Conservation (phyloP, 2,329 filamentous ascomycete genomes). For the Talaromyces sp. region DNA sequence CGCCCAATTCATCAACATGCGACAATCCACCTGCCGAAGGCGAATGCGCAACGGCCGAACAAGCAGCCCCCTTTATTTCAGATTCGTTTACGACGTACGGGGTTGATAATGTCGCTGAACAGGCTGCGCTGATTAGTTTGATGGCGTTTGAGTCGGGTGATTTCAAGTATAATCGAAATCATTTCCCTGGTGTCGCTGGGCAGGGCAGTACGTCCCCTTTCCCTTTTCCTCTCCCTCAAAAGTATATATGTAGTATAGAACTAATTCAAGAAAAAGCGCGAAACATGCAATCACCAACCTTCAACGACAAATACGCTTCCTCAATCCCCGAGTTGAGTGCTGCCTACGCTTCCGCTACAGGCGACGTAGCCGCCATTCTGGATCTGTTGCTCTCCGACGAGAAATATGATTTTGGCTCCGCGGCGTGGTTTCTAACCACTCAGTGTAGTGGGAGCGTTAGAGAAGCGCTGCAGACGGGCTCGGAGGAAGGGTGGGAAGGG, state of each 20-base stretch:
- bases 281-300: constrained; percentile 62
- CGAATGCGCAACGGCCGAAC: constrained; percentile 66
- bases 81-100: constrained; percentile 58
- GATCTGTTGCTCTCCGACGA: constrained; percentile 51
- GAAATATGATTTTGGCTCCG: constrained; percentile 57
- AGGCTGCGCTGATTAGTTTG: constrained; percentile 68
- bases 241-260: background rate
- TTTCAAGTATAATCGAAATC: constrained; percentile 71
- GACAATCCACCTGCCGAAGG: constrained; percentile 43
- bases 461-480: constrained; percentile 47
- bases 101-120: constrained; percentile 56
- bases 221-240: constrained; percentile 1
- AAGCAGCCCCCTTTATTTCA: constrained; percentile 60
- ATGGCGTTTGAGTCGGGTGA: constrained; percentile 69
- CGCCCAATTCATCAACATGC: constrained; percentile 59
- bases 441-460: constrained; percentile 53
- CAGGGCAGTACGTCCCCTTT: constrained; percentile 57
- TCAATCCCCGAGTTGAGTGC: constrained; percentile 47
- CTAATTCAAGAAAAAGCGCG: constrained; percentile 44
- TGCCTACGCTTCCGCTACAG: constrained; percentile 33
- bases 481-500: constrained; percentile 50
- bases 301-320: constrained; percentile 56
- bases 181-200: constrained; percentile 62
- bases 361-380: constrained; percentile 47
- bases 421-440: constrained; percentile 60